These are phyloP conservation scores for Phialocephala subalpina DNA, from an alignment of 2,329 filamentous ascomycete species.

Conservation along the genomic window DNA sequence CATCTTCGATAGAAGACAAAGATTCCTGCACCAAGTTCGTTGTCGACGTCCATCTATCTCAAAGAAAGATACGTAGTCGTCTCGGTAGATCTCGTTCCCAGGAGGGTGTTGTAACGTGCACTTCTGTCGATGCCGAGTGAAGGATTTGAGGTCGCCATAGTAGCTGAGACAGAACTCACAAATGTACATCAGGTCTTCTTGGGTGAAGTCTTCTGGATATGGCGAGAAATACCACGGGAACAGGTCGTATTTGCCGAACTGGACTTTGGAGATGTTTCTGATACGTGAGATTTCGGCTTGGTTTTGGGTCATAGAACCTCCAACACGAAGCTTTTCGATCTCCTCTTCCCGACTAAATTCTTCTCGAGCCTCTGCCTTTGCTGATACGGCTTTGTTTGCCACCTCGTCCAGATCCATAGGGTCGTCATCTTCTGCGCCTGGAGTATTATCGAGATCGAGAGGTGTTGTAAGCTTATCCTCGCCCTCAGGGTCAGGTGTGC, in stretches of 20 bases:
- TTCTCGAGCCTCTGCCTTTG: slow-evolving; percentile 45
- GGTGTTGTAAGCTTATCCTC: slow-evolving; percentile 38
- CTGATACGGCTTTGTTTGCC: slow-evolving; percentile 41
- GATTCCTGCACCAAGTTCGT: slow-evolving; percentile 94
- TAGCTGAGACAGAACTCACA: slow-evolving; percentile 98
- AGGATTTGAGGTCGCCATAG: slow-evolving; percentile 83
- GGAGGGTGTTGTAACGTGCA: slow-evolving; percentile 92
- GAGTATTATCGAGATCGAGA: slow-evolving; percentile 42
- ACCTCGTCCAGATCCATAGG: slow-evolving; percentile 63
- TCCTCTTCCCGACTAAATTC: slow-evolving; percentile 84
- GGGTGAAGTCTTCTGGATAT: slow-evolving; percentile 88
- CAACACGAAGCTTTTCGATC: slow-evolving; percentile 93
- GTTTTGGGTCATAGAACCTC: slow-evolving; percentile 98
- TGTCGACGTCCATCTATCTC: slow-evolving; percentile 96
- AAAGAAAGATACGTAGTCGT: slow-evolving; percentile 93
- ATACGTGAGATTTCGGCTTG: slow-evolving; percentile 96
- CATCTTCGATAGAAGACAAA: slow-evolving; percentile 93
- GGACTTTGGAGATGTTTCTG: slow-evolving; percentile 90
- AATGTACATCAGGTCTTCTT: slow-evolving; percentile 91
- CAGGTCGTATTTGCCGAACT: slow-evolving; percentile 91
- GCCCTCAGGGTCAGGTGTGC: slow-evolving; percentile 39
- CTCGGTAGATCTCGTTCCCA: slow-evolving; percentile 97
- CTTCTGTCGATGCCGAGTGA: slow-evolving; percentile 85
- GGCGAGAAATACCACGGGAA: slow-evolving; percentile 99
- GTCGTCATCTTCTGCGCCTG: slow-evolving; percentile 47